Evolutionary conservation across 352 stramenopile species (phyloP), one percentile per base, ranked within the genome.

Genomic region (Globisporangium nagaii): DNA sequence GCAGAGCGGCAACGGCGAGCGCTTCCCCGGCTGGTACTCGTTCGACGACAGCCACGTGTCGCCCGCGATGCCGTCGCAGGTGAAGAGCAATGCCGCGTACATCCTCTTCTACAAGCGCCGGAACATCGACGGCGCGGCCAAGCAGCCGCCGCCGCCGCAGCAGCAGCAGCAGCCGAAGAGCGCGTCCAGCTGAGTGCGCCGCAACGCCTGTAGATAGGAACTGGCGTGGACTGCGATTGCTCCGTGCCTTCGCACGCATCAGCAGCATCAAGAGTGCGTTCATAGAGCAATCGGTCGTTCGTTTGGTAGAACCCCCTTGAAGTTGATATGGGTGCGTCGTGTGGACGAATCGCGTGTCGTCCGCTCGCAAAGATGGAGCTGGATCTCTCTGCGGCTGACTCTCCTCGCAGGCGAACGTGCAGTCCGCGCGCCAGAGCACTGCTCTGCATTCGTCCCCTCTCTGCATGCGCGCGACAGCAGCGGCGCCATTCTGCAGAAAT

Each of bases 21-120:
- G 72, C 48, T 85, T 75, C 60, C 73, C 76, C 20, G 68, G 76
- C 22, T 95, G 86, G 84, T 94, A 87, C 65, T 84, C 71, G 17
- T 95, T 93, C 55, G 86, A 95, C 53, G 86, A 95, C 58, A 89
- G 81, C 55, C 60, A 81, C 22, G 81, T 92, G 57, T 73, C 77
- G 24, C 68, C 73, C 22, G 78, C 68, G 3, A 75, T 75, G 65
- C 51, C 67, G 4, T 56, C 50, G n/a, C 73, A 85, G 27, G 76
- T 93, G 51, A 86, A 91, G 65, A 81, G 70, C 27, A 90, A 88
- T 37, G 79, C 79, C 13, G 86, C 86, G 22, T 96, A 96, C 71
- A 90, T 95, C 60, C 66, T 96, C 31, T 96, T 93, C 56, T 96
- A 96, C 68, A 92, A 93, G 68, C 80, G 83, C 49, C 75, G 70